phyloP scores from a whole-genome alignment of 108 stramenopile genomes.

The Schizochytrium sp. region DNA sequence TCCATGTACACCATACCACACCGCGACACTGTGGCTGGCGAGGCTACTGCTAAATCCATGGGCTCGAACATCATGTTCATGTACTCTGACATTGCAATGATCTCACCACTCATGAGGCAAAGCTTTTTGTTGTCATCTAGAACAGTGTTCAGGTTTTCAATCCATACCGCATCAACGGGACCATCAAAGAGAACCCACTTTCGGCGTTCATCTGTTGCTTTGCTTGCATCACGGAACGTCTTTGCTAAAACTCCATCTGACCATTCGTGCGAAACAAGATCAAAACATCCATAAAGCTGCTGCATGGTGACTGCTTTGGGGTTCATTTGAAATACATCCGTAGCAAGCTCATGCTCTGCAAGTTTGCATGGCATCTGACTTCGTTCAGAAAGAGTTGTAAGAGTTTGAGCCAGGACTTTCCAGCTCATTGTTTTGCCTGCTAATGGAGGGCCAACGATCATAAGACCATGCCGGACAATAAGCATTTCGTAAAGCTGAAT shows the following conservation, averaged over 20 bases:
- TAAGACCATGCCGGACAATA: conserved; percentile 83
- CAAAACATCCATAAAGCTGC: conserved; percentile 79
- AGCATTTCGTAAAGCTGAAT: conserved; percentile 86
- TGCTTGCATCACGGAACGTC: conserved; percentile 78
- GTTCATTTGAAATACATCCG: conserved; percentile 71
- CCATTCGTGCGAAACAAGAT: conserved; percentile 80
- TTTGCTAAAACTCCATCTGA: conserved; percentile 81
- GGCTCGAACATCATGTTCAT: conserved; percentile 85
- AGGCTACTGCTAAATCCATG: conserved; percentile 80
- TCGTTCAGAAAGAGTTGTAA: conserved; percentile 69
- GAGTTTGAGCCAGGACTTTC: conserved; percentile 70
- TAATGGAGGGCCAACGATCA: conserved; percentile 82
- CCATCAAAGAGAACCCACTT: conserved; percentile 84
- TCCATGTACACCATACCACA: conserved; percentile 85
- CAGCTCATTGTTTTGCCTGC: conserved; percentile 73
- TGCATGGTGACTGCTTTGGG: conserved; percentile 80
- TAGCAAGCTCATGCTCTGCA: conserved; percentile 65
- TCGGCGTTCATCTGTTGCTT: conserved; percentile 72
- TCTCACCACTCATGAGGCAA: conserved; percentile 82
- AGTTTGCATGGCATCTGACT: conserved; percentile 71
- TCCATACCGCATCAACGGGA: conserved; percentile 83
- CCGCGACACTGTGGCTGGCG: conserved; percentile 80
- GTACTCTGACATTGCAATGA: conserved; percentile 80
- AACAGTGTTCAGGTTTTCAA: conserved; percentile 85
- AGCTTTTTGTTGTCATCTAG: conserved; percentile 81